These are phyloP conservation scores for Pisolithus thermaeus DNA, from an alignment of 1,284 basidiomycete genomes.

Conservation along the genomic window DNA sequence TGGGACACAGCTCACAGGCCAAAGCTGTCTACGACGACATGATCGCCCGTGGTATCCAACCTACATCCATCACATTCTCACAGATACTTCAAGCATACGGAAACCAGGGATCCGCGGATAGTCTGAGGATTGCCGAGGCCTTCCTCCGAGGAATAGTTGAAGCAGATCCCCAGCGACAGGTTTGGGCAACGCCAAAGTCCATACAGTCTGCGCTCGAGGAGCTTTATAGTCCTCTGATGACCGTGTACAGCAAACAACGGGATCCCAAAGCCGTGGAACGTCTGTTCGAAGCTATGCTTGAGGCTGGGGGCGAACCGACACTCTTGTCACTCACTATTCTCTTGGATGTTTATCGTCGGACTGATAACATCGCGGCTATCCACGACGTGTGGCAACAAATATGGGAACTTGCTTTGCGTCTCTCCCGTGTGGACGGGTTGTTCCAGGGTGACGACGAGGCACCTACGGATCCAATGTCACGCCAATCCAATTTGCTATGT, in stretches of 20 bases:
- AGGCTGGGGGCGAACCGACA: conserved; percentile 49
- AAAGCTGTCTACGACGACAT: conserved; percentile 74
- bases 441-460: conserved; percentile 17
- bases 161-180: conserved; percentile 27
- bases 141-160: conserved; percentile 52
- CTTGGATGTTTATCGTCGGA: conserved; percentile 71
- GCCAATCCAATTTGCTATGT: conserved; percentile 58
- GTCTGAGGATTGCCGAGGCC: conserved; percentile 51
- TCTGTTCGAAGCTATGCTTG: conserved; percentile 52
- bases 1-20: conserved; percentile 52
- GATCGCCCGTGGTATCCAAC: conserved; percentile 59
- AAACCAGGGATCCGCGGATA: conserved; percentile 41
- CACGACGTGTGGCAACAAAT: conserved; percentile 69
- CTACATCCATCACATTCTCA: conserved; percentile 67
- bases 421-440: conserved; percentile 33
- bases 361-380: conserved; percentile 52
- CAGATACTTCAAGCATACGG: conserved; percentile 65
- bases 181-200: conserved; percentile 37
- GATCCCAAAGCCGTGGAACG: conserved; percentile 53
- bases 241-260: conserved; percentile 45
- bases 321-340: conserved; percentile 62
- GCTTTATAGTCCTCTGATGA: conserved; percentile 64
- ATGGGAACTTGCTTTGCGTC: conserved; percentile 45
- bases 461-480: conserved; percentile 16
- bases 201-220: conserved; percentile 42